Evolutionary conservation across 169 alveolate genomes (phyloP), one percentile per base, ranked within the genome.

Genomic region (Cryptosporidium felis): DNA sequence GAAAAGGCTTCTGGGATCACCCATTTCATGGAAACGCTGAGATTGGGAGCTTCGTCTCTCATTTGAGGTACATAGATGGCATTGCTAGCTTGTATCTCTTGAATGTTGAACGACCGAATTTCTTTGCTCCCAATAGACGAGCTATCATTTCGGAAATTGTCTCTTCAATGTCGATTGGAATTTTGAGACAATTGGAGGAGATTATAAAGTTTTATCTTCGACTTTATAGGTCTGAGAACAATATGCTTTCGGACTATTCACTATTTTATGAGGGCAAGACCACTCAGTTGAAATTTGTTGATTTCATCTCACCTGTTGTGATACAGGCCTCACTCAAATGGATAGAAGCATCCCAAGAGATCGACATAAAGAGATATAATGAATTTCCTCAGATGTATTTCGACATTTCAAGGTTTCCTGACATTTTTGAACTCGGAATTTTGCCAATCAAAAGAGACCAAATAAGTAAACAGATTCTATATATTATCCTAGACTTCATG

Each of bases 281-380:
- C 8, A n/a, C 34, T 5, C 8, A 44, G 26, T 9, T 30, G 8
- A 12, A 9, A 18, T 56, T 74, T 10, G 16, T 42, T n/a, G 59
- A 74, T 9, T 51, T 6, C 40, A 53, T 74, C n/a, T 30, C 66
- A 5, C 66, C 85, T 14, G 23, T 74, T 6, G 26, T 56, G 14
- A 36, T 74, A 5, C 67, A 74, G 18, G 36, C 46, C 4, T 74
- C 41, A 16, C 61, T 74, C 5, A 49, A 53, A 10, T 74, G 85
- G 85, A 36, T 74, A n/a, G 14, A 36, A 36, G 58, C 32, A 3
- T 53, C 60, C n/a, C 74, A 74, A 0, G 85, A 74, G 41, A 53
- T 74, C 47, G 40, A 23, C 2, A 18, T 42, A 0, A 63, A 41
- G 32, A 63, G 58, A 28, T 26, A 38, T 21, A 53, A 5, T 6